Base-by-base conservation (phyloP, 1,139 yeast genomes). In the Magnusiomyces tetraspermus region DNA sequence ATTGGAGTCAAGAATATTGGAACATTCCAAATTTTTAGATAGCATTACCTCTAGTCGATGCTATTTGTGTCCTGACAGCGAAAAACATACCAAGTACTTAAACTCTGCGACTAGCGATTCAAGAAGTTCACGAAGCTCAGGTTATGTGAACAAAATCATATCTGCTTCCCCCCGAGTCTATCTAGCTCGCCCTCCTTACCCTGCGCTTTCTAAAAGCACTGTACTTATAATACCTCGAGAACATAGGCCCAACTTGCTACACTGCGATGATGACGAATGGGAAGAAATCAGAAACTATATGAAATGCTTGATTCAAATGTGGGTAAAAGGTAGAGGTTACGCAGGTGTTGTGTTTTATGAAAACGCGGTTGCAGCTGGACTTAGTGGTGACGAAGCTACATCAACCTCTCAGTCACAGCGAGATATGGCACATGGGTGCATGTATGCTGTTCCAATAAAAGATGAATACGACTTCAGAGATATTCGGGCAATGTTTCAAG, bases 231-330 rank as follows among this genome's bases (percentile, higher is more conserved):
- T 71, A 0, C 79, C 80, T 1, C 59, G 70, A 17, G 66, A 64
- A n/a, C 80, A 76, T 55, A 59, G 65, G 19, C 59, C 59, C 21
- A 75, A 73, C 58, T 70, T 75, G 1, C 60, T 76, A 3, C 66
- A 67, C 42, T 71, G 78, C 55, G 74, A 70, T 46, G 70, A 67
- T 30, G 74, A 71, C 47, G 78, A 75, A 58, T 68, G 71, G 70
- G 71, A 68, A 41, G 80, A 76, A 57, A 67, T 76, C 2, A 63
- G 73, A 26, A 71, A 72, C 48, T 72, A 71, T 55, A 74, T 76
- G 79, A 66, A 69, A 47, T 62, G 71, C 21, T 60, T 76, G 21
- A 64, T 72, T 0, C 58, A 61, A 42, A 70, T 73, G 66, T 76
- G 76, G 63, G 49, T 43, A 13, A 67, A 65, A 43, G 54, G 65